Conservation (phyloP, 495 filamentous ascomycete genomes). For the Neurospora pannonica region DNA sequence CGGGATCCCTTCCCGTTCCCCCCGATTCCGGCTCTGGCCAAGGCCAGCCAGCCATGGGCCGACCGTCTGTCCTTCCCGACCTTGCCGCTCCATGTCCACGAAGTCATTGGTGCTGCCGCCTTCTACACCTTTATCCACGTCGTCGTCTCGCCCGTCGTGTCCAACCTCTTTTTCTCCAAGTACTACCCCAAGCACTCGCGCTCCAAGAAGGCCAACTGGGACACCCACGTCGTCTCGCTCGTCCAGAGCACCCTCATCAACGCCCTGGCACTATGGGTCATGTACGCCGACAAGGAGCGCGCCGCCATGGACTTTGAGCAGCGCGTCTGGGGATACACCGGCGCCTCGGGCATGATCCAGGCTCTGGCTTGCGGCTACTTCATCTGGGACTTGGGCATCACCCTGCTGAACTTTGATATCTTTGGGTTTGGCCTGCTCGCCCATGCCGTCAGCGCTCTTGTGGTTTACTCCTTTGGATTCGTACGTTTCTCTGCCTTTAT, state of each 20-base stretch:
- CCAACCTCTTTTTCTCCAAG: constrained; percentile 55
- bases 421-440: constrained; percentile 87
- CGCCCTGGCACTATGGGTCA: constrained; percentile 69
- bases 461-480: constrained; percentile 85
- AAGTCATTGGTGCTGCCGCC: constrained; percentile 63
- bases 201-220: constrained; percentile 81
- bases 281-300: constrained; percentile 69
- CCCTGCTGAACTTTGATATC: constrained; percentile 56
- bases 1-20: constrained; percentile 62
- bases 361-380: constrained; percentile 91
- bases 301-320: constrained; percentile 58
- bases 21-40: constrained; percentile 42
- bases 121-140: constrained; percentile 70
- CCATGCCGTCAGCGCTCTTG: constrained; percentile 76
- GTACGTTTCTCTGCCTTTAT: constrained; percentile 46
- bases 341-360: constrained; percentile 70
- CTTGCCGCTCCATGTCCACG: constrained; percentile 80
- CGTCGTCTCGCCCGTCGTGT: constrained; percentile 66
- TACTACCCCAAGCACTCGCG: constrained; percentile 57
- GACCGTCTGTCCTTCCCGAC: constrained; percentile 53
- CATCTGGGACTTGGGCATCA: constrained; percentile 80
- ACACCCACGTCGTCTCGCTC: constrained; percentile 93
- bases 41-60: constrained; percentile 47
- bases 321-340: constrained; percentile 87
- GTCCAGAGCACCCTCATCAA: constrained; percentile 78